Percentiles rank a stretch among this genome's conserved stretches.
Evolutionary conservation across 2,329 filamentous ascomycete genomes (phyloP).

Genomic region (Neopestalotiopsis sp.): DNA sequence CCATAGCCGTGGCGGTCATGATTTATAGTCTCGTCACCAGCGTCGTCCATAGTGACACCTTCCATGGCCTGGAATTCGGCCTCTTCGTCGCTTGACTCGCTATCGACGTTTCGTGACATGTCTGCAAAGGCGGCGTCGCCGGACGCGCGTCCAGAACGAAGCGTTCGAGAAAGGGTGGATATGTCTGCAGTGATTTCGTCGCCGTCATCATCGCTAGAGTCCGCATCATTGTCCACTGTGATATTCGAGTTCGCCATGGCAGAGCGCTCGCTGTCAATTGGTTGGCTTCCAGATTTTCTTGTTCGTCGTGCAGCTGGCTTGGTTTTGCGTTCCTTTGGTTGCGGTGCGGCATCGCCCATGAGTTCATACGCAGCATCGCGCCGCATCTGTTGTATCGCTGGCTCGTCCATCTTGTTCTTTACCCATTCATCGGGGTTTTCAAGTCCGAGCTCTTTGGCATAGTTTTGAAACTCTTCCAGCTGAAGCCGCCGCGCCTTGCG

Average conservation of each 20-base stretch:
- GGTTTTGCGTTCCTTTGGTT: neutral
- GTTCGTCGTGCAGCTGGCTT: neutral
- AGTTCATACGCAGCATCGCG: slow-evolving; percentile 13
- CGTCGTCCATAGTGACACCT: neutral
- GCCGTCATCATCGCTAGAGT: neutral
- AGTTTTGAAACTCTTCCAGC: slow-evolving; percentile 19
- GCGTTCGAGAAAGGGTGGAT: neutral
- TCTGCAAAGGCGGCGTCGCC: neutral
- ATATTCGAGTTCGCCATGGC: neutral
- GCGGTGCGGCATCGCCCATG: slow-evolving; percentile 13
- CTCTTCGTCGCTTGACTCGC: slow-evolving; percentile 1
- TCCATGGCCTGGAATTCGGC: neutral
- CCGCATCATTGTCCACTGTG: neutral
- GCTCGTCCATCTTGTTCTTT: slow-evolving; percentile 20
- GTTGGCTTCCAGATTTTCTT: neutral
- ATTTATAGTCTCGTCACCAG: neutral
- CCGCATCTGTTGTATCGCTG: slow-evolving; percentile 9
- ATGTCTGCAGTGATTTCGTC: neutral
- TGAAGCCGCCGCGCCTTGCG: slow-evolving; percentile 19
- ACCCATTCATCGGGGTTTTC: slow-evolving; percentile 18
- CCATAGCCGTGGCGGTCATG: neutral
- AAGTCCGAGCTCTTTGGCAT: slow-evolving; percentile 18
- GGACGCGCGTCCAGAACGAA: neutral
- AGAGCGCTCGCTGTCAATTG: neutral
- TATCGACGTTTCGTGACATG: neutral